Conservation (phyloP, 805 yeast genomes). For the Cyberlindnera samutprakarnensis region DNA sequence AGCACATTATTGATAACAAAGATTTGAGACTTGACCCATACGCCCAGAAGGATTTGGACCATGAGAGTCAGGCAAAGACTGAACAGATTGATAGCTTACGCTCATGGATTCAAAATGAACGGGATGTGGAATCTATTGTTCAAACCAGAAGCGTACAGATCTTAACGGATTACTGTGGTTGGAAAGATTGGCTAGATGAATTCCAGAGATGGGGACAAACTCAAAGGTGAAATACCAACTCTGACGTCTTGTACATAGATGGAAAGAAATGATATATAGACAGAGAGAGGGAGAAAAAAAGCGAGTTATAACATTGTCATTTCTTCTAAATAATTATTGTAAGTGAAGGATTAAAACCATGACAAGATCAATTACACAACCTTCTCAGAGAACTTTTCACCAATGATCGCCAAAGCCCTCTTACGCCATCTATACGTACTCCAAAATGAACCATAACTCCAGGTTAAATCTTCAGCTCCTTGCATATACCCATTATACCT, state of each 20-base stretch:
- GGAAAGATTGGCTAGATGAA: slow-evolving; percentile 4
- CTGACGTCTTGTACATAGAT: too few relatives aligned
- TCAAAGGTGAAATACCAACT: too few relatives aligned
- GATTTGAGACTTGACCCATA: slow-evolving; percentile 42
- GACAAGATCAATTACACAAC: too few relatives aligned
- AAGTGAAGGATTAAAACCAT: too few relatives aligned
- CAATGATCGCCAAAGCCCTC: slow-evolving; percentile 27
- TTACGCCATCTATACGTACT: slow-evolving; percentile 60
- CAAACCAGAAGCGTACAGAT: slow-evolving; percentile 7
- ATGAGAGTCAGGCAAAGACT: slow-evolving; percentile 22
- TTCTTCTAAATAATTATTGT: too few relatives aligned
- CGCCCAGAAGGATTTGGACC: slow-evolving; percentile 32
- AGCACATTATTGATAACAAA: slow-evolving; percentile 7
- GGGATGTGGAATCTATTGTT: slow-evolving; percentile 28
- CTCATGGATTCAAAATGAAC: slow-evolving; percentile 32
- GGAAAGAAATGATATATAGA: too few relatives aligned
- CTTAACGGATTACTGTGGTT: slow-evolving; percentile 6
- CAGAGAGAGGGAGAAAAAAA: too few relatives aligned
- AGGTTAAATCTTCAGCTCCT: slow-evolving; percentile 83
- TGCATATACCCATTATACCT: slow-evolving; percentile 74
- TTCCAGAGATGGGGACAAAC: too few relatives aligned
- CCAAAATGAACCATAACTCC: slow-evolving; percentile 83
- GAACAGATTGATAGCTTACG: slow-evolving; percentile 23
- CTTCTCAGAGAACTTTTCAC: too few relatives aligned
- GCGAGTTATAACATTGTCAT: too few relatives aligned